Conservation (phyloP, 805 yeast species). For the Metschnikowia chrysomelidarum region DNA sequence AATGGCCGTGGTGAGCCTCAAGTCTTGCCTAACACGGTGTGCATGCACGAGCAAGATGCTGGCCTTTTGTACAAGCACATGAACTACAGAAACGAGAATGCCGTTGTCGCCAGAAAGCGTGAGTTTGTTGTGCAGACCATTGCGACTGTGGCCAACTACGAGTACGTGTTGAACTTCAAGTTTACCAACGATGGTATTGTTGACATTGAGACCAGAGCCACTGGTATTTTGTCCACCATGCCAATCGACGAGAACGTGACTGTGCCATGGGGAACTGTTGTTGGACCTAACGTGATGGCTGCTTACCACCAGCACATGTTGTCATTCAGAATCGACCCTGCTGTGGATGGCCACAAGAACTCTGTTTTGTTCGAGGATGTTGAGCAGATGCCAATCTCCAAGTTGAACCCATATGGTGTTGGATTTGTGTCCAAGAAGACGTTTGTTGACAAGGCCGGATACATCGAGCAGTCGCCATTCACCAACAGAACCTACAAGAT, state of each 20-base stretch:
- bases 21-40: constrained; percentile 64
- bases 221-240: constrained; percentile 83
- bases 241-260: constrained; percentile 66
- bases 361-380: constrained; percentile 73
- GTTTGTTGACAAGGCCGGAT: constrained; percentile 66
- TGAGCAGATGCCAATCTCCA: constrained; percentile 52
- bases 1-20: constrained; percentile 60
- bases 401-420: constrained; percentile 60
- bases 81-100: constrained; percentile 67
- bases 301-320: constrained; percentile 81
- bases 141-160: constrained; percentile 83
- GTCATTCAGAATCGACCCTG: constrained; percentile 77
- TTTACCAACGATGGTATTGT: constrained; percentile 77
- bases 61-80: constrained; percentile 76
- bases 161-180: constrained; percentile 67
- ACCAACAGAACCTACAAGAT: constrained; percentile 72
- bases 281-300: constrained; percentile 79
- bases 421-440: constrained; percentile 66
- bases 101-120: constrained; percentile 72
- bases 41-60: constrained; percentile 77
- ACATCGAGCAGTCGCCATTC: constrained; percentile 69
- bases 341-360: constrained; percentile 76
- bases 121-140: constrained; percentile 76
- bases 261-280: constrained; percentile 72
- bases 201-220: constrained; percentile 76